Conservation (phyloP, 371 early-diverging fungal genomes). For the Coemansia sp. region DNA sequence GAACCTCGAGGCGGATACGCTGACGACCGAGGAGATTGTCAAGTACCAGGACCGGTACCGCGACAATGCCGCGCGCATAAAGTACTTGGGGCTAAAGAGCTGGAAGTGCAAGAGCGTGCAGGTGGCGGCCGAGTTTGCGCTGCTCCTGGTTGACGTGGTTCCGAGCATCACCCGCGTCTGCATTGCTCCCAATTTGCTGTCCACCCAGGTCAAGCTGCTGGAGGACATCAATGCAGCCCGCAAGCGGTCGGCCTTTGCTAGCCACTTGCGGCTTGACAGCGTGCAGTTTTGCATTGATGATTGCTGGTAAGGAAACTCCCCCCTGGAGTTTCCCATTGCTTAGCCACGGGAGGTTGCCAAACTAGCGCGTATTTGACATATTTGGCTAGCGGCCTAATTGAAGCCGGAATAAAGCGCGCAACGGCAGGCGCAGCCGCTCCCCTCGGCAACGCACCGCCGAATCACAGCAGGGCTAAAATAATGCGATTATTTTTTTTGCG, state of each 20-base stretch:
- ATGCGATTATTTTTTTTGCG: too few species aligned
- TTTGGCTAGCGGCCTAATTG: too few species aligned
- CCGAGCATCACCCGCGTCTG: not conserved
- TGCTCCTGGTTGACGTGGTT: slow-evolving; percentile 1
- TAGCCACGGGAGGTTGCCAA: too few species aligned
- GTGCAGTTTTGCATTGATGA: not conserved
- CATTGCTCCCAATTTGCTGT: not conserved
- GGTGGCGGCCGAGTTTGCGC: not conserved
- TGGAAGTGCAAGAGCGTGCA: not conserved
- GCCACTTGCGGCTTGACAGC: not conserved
- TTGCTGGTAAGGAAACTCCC: not conserved
- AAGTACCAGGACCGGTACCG: not conserved
- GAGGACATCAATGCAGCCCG: not conserved
- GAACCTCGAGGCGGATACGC: not conserved
- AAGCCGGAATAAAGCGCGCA: too few species aligned
- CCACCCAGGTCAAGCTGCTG: not conserved
- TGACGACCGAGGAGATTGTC: not conserved
- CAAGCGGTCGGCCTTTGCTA: not conserved
- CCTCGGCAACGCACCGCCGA: too few species aligned
- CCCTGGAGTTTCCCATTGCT: too few species aligned
- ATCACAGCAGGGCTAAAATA: too few species aligned
- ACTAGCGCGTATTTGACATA: too few species aligned
- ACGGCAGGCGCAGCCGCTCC: too few species aligned
- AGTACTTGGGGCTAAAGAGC: not conserved
- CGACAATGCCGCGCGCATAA: not conserved